Base-by-base conservation (phyloP, 768 basidiomycete genomes). In the Serendipita sp. region DNA sequence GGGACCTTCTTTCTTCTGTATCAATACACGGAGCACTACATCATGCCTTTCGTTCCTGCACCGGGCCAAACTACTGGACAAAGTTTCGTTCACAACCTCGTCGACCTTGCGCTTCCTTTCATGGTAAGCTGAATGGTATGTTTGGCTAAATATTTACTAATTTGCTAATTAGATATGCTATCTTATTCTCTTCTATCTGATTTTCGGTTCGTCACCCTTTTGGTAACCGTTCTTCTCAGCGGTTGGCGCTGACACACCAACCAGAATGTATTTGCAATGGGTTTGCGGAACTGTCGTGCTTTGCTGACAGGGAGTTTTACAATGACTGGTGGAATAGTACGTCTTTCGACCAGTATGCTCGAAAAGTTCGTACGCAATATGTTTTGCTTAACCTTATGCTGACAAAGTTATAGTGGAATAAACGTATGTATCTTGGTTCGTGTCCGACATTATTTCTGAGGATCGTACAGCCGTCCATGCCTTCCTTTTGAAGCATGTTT, bases 281-380 rank as follows among this genome's bases (percentile, higher is more conserved):
- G 4, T 96, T 97, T 70, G 95, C 94, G 0, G 94, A 97, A 74
- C 77, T 95, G 46, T 91, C 91, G 3, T 87, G 90, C 72, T 99
- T 99, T 71, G 91, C 92, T n/a, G 95, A 99, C 72, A 80, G 95
- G 53, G 88, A 92, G 68, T 99, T 98, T 74, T 99, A 98, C 72
- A 90, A 93, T 75, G 95, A 96, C 73, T 97, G 94, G 89, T 97
- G 95, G 95, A 98, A 98, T 74, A 92, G 92, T 3, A 92, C 88
- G 0, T 90, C 92, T 1, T 93, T 89, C 89, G 95, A 97, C 69
- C 92, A 97, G 74, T 97, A 95, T 73, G 89, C 94, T 2, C 85
- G 96, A 48, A 94, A 95, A 76, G 98, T 96, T 95, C 98, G 41
- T 13, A 98, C 76, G 92, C 90, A 68, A 8, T 16, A 5, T 16